Evolutionary conservation across 345 rosid genomes (phyloP).

Genomic region (Eucalyptus tenuipes): DNA sequence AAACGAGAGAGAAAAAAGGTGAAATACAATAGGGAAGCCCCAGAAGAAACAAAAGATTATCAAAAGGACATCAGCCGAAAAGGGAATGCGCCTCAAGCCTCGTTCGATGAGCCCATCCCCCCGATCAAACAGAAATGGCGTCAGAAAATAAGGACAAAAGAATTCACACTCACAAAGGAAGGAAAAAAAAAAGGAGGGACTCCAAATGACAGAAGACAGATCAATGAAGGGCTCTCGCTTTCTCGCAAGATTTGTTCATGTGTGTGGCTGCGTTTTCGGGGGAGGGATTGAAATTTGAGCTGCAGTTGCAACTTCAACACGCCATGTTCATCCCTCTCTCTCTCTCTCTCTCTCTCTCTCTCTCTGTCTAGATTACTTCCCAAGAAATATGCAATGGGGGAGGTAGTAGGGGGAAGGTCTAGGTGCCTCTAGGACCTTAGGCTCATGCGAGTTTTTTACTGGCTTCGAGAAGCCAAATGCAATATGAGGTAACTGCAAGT

Average conservation of each 20-base stretch:
- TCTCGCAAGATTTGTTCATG: neutral
- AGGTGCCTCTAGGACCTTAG: neutral
- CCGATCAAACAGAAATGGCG: neutral
- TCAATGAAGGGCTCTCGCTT: neutral
- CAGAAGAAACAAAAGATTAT: neutral
- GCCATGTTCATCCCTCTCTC: slow-evolving; percentile 1
- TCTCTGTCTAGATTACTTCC: neutral
- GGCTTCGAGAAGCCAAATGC: neutral
- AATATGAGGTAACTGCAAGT: neutral
- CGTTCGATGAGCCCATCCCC: neutral
- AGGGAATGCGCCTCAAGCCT: neutral
- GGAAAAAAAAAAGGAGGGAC: neutral
- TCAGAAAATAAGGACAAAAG: neutral
- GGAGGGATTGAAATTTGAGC: neutral
- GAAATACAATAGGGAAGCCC: neutral
- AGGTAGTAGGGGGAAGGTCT: neutral
- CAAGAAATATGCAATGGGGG: neutral
- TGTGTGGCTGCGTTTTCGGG: neutral
- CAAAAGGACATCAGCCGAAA: neutral
- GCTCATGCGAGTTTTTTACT: neutral
- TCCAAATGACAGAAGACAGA: neutral
- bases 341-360: neutral
- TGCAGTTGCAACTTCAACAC: slow-evolving; percentile 9
- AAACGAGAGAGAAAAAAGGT: neutral
- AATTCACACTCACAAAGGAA: neutral